A percentile compares a stretch with the other conserved stretches of the same genome.
phyloP scores from a whole-genome alignment of 2,329 filamentous ascomycete genomes.

The Alternaria panax region DNA sequence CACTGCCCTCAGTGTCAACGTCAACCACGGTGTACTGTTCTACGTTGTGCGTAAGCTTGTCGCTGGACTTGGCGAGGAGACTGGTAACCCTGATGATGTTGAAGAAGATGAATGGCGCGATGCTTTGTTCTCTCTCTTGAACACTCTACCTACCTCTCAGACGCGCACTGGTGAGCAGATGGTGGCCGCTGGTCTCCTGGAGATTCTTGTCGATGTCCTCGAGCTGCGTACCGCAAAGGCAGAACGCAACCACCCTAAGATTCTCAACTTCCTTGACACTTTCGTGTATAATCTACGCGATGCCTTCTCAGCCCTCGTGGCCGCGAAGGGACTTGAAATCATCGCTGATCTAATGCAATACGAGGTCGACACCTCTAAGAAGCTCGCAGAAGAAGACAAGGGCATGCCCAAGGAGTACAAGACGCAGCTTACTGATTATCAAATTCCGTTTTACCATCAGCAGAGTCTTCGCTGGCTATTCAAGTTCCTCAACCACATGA shows the following conservation, averaged over 20 bases:
- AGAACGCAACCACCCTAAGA: slow-evolving; percentile 81
- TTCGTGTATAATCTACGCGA: slow-evolving; percentile 86
- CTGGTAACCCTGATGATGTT: slow-evolving; percentile 60
- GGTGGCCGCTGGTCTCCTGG: slow-evolving; percentile 86
- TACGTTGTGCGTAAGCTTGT: slow-evolving; percentile 93
- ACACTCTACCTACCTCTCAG: slow-evolving; percentile 75
- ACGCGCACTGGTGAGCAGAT: slow-evolving; percentile 81
- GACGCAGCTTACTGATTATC: slow-evolving; percentile 87
- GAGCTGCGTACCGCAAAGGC: slow-evolving; percentile 82
- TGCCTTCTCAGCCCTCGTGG: slow-evolving; percentile 83
- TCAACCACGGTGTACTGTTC: slow-evolving; percentile 93
- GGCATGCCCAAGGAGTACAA: slow-evolving; percentile 76
- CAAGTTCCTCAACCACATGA: slow-evolving; percentile 96
- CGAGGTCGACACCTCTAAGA: slow-evolving; percentile 75
- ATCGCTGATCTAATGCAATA: slow-evolving; percentile 86
- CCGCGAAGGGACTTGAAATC: slow-evolving; percentile 83
- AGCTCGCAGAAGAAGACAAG: slow-evolving; percentile 69
- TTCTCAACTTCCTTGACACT: slow-evolving; percentile 86
- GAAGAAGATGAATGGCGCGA: slow-evolving; percentile 91
- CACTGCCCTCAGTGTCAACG: slow-evolving; percentile 90
- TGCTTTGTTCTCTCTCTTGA: slow-evolving; percentile 84
- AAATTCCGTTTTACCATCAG: slow-evolving; percentile 91
- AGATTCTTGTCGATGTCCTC: slow-evolving; percentile 87
- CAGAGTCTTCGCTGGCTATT: slow-evolving; percentile 92
- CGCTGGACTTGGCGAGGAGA: slow-evolving; percentile 71